Evolutionary conservation across 371 early-diverging fungal genomes (phyloP), one percentile per base, ranked within the genome.

Genomic region (Lichtheimia ramosa): DNA sequence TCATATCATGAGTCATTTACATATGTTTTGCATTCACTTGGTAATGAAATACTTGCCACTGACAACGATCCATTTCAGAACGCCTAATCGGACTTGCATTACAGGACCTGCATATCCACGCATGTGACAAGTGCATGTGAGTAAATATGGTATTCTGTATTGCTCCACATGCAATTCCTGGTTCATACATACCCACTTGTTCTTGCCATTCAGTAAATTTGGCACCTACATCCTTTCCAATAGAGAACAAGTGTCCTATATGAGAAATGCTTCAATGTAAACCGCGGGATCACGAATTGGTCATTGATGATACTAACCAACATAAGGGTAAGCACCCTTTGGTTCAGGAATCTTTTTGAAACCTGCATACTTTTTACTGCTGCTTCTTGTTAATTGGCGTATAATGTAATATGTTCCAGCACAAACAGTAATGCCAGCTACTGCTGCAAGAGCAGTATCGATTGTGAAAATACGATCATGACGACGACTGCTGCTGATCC

Each of bases 41-140:
- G 10, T 34, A 10, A 34, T 34, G 34, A 34, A 10, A 34, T 34
- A 34, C 34, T 34, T 34, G 8, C 34, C 34, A 13, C 51, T 40
- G 21, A 69, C 50, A 13, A 59, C 21, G 20, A 69, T 51, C 64
- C 65, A 69, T 16, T 25, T 28, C 28, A 62, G 54, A 5, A 64
- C 60, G 23, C 69, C 69, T 62, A 69, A 61, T n/a, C 51, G 14
- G 25, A 69, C 23, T 13, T 58, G 62, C 51, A 64, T 53, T n/a
- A 69, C 51, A 4, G 65, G 65, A 23, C 53, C 57, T 64, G 34
- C 34, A 34, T 4, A 34, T 34, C 0, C 3, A 34, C 10, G 2
- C 34, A 34, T 34, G 34, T 34, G 34, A 34, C 34, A 34, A 34
- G 34, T 34, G 8, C 10, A 34, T 34, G 16, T 24, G 21, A 39